Base-by-base conservation (phyloP, 1,284 basidiomycete genomes). In the Papiliotrema fonsecae region DNA sequence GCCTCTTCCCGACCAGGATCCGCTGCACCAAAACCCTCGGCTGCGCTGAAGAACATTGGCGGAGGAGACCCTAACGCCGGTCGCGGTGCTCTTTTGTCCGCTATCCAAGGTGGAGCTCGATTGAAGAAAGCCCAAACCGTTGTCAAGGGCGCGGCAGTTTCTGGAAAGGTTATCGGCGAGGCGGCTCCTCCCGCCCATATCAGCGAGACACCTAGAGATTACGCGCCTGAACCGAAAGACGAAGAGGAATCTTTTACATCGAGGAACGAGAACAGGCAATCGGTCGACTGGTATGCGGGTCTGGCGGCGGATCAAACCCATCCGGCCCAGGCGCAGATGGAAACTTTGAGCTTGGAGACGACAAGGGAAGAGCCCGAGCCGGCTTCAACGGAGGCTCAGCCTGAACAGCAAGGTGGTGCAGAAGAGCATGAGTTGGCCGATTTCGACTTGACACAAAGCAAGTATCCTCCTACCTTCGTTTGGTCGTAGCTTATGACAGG, bases 221-320 rank as follows among this genome's bases (percentile, higher is more conserved):
- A 66, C 13, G 61, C 67, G 21, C 58, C 63, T 28, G 55, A 61
- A 21, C 62, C 56, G 34, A 51, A 50, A 24, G 64, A 66, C 9
- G 63, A 66, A 32, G 60, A 71, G 10, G 38, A 40, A 18, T 18
- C 6, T 7, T 51, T 55, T 11, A 50, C 44, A 45, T 53, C 41
- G 49, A 57, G 52, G 28, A 72, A 77, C 67, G 62, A 61, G 38
- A 83, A 88, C 63, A 79, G 86, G 53, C 86, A 92, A 69, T 87
- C 84, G 24, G 86, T 96, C 10, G 92, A 91, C 65, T 97, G 93
- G 93, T 88, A 89, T 67, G 81, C 83, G 48, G 86, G 84, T 34
- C 77, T 94, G n/a, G 91, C 92, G 9, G 84, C 85, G 35, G 88
- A 94, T 71, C 68, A 74, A 9, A 65, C 76, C 35, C 63, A 64